Evolutionary conservation across 495 filamentous ascomycete species (phyloP), one percentile per base, ranked within the genome.

Genomic region (Aspergillus biplanus): DNA sequence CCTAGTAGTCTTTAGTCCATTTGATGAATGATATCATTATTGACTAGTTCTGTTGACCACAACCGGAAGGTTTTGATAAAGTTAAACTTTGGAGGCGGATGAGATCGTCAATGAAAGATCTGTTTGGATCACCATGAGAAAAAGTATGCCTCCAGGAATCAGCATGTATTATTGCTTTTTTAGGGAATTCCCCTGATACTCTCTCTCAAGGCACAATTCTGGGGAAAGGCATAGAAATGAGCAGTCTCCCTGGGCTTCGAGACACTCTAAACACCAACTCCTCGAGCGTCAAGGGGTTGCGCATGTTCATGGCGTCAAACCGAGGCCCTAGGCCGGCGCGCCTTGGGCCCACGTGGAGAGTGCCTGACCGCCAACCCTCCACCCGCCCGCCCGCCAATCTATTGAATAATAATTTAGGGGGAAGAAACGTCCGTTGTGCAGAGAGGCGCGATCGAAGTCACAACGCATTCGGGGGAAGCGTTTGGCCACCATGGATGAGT

Each of bases 401-500:
- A 3, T 18, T n/a, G 21, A 37, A 15, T 42, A 49, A 49, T n/a
- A 18, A 50, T 34, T 34, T 34, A 34, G 27, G 52, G 47, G 16
- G 47, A 31, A 27, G 21, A 27, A 27, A 27, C 21, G 21, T 27
- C 2, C 21, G 21, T 27, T 27, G 21, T 27, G 21, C 1, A 50
- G 47, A n/a, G 4, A 50, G 21, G 16, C 33, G 7, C 33, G 21
- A 7, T 13, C 11, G 11, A 54, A n/a, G 1, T 8, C 6, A 16
- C 13, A 34, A 18, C 31, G 47, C 13, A 2, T 52, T 15, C 5
- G 15, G 5, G 7, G 34, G 35, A 35, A n/a, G 37, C 11, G 37
- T 50, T 4, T 49, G 6, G 39, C 18, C 47, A 62, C 8, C 5
- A 70, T 70, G 68, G 63, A 65, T 61, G 68, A 70, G 68, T 70